A percentile compares a stretch with the other conserved stretches of the same genome.
Conservation (phyloP, 192 early-diverging fungal genomes). For the Borealophlyctis nickersoniae region DNA sequence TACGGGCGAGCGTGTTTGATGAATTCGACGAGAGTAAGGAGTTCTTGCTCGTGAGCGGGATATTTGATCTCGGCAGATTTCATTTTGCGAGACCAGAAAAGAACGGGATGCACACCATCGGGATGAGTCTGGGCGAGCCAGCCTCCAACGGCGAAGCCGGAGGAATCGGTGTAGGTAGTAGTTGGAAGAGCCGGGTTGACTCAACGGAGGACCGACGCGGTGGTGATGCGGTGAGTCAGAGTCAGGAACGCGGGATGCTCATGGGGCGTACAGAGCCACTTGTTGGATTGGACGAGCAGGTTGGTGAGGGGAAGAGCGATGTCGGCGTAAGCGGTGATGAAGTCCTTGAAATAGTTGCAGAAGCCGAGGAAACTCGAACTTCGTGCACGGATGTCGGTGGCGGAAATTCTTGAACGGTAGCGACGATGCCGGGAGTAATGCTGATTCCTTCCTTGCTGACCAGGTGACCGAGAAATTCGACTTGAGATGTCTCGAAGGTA, state of each 20-base stretch:
- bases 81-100: slow-evolving; percentile 22
- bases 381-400: background rate
- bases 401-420: slow-evolving; percentile 5
- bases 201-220: background rate
- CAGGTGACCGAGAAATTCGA: slow-evolving; percentile 1
- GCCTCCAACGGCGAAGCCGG: background rate
- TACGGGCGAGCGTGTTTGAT: background rate
- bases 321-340: slow-evolving; percentile 11
- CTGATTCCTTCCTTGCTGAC: background rate
- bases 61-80: slow-evolving; percentile 7
- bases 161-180: background rate
- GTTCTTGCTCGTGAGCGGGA: slow-evolving; percentile 23
- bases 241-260: too few relatives aligned
- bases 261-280: too few relatives aligned
- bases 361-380: slow-evolving; percentile 18
- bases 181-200: background rate
- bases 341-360: slow-evolving; percentile 12
- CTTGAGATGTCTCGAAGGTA: background rate
- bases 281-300: too few relatives aligned
- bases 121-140: too few relatives aligned
- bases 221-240: too few relatives aligned
- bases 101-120: too few relatives aligned
- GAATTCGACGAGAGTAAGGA: slow-evolving; percentile 16
- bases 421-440: slow-evolving; percentile 11
- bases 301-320: slow-evolving; percentile 7